A percentile compares a stretch with the other conserved stretches of the same genome.
Conservation (phyloP, 1,284 basidiomycete genomes). For the Sanghuangporus baumii region DNA sequence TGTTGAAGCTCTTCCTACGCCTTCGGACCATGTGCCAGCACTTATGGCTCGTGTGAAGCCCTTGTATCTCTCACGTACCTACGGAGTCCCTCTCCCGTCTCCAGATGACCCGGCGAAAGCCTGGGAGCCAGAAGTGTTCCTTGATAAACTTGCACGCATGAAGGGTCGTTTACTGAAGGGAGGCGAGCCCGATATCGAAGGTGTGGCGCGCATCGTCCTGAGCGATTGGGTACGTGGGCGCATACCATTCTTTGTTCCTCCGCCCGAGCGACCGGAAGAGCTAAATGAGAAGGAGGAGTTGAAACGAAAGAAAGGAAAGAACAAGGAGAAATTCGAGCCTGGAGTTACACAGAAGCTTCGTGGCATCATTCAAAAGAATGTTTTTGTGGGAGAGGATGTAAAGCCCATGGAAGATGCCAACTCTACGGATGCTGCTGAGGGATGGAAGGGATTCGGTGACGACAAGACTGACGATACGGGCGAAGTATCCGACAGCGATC, state of each 20-base stretch:
- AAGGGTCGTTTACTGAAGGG: conserved; percentile 91
- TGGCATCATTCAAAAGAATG: conserved; percentile 82
- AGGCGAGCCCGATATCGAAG: conserved; percentile 91
- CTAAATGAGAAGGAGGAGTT: conserved; percentile 57
- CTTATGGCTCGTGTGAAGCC: conserved; percentile 89
- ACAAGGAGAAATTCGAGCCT: conserved; percentile 33
- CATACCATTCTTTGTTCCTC: conserved; percentile 84
- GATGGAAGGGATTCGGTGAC: conserved; percentile 22
- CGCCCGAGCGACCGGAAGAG: conserved; percentile 68
- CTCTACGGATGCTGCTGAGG: conserved; percentile 21
- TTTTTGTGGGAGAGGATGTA: conserved; percentile 70
- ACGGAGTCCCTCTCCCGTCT: conserved; percentile 68
- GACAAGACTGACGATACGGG: conserved; percentile 13
- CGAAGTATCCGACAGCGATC: background rate
- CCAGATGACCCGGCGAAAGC: conserved; percentile 39
- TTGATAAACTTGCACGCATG: conserved; percentile 84
- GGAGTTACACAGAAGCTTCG: conserved; percentile 69
- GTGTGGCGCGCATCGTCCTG: conserved; percentile 91
- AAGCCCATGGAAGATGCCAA: conserved; percentile 48
- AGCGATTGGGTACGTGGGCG: conserved; percentile 98
- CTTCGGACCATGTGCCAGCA: conserved; percentile 89
- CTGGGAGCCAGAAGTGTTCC: conserved; percentile 78
- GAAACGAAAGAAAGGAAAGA: conserved; percentile 37
- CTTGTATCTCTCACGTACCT: conserved; percentile 89
- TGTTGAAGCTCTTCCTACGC: conserved; percentile 91